Evolutionary conservation across 2,329 filamentous ascomycete species (phyloP).

Genomic region (Cladosporium austrohemisphaericum): DNA sequence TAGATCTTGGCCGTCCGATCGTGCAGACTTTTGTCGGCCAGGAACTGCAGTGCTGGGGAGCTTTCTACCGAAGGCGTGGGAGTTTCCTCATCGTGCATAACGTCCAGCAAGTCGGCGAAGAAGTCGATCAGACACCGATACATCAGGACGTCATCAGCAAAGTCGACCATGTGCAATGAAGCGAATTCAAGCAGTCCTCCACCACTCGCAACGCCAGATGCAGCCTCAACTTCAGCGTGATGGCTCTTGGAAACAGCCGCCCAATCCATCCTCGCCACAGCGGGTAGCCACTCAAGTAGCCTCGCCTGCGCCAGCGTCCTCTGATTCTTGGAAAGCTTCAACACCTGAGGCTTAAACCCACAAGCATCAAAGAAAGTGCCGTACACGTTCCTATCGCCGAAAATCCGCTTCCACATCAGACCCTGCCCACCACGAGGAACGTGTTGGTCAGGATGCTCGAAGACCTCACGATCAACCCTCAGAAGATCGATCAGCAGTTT

Average conservation of each 20-base stretch:
- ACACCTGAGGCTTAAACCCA: conserved; percentile 39
- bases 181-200: conserved; percentile 54
- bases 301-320: conserved; percentile 59
- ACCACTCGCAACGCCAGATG: conserved; percentile 31
- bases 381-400: conserved; percentile 58
- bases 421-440: conserved; percentile 41
- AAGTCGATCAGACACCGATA: conserved; percentile 58
- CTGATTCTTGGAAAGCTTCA: conserved; percentile 46
- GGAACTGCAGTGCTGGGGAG: conserved; percentile 46
- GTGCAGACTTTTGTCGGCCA: conserved; percentile 51
- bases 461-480: conserved; percentile 44
- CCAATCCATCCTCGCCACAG: conserved; percentile 54
- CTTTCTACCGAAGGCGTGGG: background rate
- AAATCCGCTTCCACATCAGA: conserved; percentile 59
- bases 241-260: conserved; percentile 50
- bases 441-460: conserved; percentile 21
- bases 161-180: conserved; percentile 54
- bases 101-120: conserved; percentile 51
- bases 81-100: conserved; percentile 22
- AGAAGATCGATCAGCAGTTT: conserved; percentile 53
- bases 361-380: conserved; percentile 54
- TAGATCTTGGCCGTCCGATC: conserved; percentile 48
- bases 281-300: conserved; percentile 55
- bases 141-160: conserved; percentile 55
- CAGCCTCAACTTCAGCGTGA: conserved; percentile 48